These are phyloP conservation scores for Amanita pallidorosea DNA, from an alignment of 768 basidiomycete species.

Conservation along the genomic window DNA sequence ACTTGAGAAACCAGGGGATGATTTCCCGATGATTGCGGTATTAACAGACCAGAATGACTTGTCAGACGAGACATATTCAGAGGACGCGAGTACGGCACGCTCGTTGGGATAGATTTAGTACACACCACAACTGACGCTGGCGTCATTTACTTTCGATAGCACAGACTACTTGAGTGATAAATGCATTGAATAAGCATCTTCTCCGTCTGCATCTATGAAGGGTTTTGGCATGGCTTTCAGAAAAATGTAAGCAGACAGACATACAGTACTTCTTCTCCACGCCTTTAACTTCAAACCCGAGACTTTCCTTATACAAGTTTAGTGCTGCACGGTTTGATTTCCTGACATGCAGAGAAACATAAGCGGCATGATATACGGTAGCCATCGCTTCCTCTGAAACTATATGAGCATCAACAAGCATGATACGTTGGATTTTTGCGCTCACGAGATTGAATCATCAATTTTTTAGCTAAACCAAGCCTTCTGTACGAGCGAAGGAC, in stretches of 20 bases:
- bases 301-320: constrained; percentile 77
- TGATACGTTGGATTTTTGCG: constrained; percentile 6
- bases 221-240: background rate
- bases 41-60: background rate
- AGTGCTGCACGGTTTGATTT: constrained; percentile 94
- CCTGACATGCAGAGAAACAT: constrained; percentile 87
- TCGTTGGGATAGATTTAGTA: background rate
- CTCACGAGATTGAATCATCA: constrained; percentile 93
- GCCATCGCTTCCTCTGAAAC: constrained; percentile 83
- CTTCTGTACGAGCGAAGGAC: constrained; percentile 86
- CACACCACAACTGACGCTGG: no score
- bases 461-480: constrained; percentile 86
- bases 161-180: constrained; percentile 36
- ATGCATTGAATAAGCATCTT: constrained; percentile 90
- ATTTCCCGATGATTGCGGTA: no score
- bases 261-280: constrained; percentile 91
- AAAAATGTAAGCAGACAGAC: constrained; percentile 10
- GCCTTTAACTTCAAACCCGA: constrained; percentile 81
- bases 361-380: constrained; percentile 72
- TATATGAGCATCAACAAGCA: background rate
- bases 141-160: background rate
- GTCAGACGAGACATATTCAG: constrained; percentile 1
- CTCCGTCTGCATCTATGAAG: constrained; percentile 78
- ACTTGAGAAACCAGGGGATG: background rate
- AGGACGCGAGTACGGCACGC: background rate